phyloP scores from a whole-genome alignment of 116 monocot species.

The Trichopus zeylanicus region DNA sequence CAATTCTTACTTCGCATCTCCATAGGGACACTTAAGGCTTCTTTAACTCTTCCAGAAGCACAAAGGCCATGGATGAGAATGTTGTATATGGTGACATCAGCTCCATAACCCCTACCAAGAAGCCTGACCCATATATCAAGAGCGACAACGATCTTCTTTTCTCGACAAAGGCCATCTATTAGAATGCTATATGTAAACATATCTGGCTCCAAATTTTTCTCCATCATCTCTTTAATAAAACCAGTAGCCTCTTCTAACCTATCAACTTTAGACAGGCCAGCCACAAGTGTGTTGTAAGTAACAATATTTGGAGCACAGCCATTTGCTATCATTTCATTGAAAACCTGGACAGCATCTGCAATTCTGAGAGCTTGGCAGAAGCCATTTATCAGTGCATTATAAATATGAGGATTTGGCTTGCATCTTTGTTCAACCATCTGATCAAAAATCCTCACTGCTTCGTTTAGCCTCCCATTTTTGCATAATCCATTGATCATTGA shows the following conservation, averaged over 20 bases:
- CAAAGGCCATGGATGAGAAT: conserved; percentile 83
- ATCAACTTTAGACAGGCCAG: conserved; percentile 58
- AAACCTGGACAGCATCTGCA: conserved; percentile 35
- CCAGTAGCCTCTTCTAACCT: conserved; percentile 52
- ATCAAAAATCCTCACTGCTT: conserved; percentile 47
- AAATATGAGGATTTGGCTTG: conserved; percentile 47
- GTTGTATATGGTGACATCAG: conserved; percentile 61
- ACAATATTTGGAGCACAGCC: conserved; percentile 52
- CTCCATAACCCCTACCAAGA: conserved; percentile 32
- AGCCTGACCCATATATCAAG: conserved; percentile 51
- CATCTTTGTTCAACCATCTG: conserved; percentile 46
- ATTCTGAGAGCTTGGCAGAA: conserved; percentile 34
- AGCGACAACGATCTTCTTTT: conserved; percentile 59
- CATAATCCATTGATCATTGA: conserved; percentile 75
- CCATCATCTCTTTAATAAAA: conserved; percentile 76
- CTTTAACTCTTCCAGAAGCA: conserved; percentile 39
- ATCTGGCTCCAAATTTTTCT: conserved; percentile 71
- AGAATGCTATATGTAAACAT: conserved; percentile 59
- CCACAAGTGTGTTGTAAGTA: conserved; percentile 74
- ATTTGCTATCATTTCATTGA: conserved; percentile 45
- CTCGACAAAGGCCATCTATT: conserved; percentile 67
- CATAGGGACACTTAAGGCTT: conserved; percentile 42
- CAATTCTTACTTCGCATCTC: conserved; percentile 50
- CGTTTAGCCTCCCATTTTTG: conserved; percentile 42
- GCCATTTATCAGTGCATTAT: conserved; percentile 74